phyloP scores from a whole-genome alignment of 2,329 filamentous ascomycete genomes.

The Plectosphaerella plurivora region DNA sequence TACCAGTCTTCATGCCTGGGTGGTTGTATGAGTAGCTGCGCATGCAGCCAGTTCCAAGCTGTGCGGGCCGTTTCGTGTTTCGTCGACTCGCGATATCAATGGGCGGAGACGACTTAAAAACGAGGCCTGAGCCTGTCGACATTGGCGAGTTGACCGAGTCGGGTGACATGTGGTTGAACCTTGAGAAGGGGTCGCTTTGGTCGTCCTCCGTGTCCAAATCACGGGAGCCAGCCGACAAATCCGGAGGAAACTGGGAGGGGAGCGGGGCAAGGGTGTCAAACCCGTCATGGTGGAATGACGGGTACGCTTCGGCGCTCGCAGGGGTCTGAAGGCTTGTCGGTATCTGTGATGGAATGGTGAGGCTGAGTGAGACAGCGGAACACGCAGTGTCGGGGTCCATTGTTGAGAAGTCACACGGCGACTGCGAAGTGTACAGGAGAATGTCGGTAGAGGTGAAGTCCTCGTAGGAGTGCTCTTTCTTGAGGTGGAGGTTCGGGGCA shows the following conservation, averaged over 20 bases:
- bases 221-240: constrained; percentile 2
- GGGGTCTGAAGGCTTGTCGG: constrained; percentile 4
- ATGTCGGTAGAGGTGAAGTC: constrained; percentile 5
- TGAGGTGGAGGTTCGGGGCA: constrained; percentile 2
- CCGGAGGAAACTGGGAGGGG: neutral
- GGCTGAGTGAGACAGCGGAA: constrained; percentile 2
- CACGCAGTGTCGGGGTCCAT: neutral
- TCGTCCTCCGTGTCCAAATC: constrained; percentile 14
- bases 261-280: constrained; percentile 4
- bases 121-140: constrained; percentile 22
- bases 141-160: constrained; percentile 21
- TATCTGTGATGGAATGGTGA: constrained; percentile 11
- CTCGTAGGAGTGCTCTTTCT: constrained; percentile 3
- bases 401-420: constrained; percentile 9
- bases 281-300: constrained; percentile 7
- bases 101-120: constrained; percentile 39
- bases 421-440: constrained; percentile 7
- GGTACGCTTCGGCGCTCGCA: constrained; percentile 6
- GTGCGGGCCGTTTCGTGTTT: constrained; percentile 43
- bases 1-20: constrained; percentile 36
- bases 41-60: constrained; percentile 40
- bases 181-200: constrained; percentile 6
- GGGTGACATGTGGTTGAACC: constrained; percentile 23
- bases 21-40: constrained; percentile 36
- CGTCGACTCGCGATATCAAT: constrained; percentile 52